Evolutionary conservation across 495 filamentous ascomycete genomes (phyloP), one percentile per base, ranked within the genome.

Genomic region (Chaetomium tenue): DNA sequence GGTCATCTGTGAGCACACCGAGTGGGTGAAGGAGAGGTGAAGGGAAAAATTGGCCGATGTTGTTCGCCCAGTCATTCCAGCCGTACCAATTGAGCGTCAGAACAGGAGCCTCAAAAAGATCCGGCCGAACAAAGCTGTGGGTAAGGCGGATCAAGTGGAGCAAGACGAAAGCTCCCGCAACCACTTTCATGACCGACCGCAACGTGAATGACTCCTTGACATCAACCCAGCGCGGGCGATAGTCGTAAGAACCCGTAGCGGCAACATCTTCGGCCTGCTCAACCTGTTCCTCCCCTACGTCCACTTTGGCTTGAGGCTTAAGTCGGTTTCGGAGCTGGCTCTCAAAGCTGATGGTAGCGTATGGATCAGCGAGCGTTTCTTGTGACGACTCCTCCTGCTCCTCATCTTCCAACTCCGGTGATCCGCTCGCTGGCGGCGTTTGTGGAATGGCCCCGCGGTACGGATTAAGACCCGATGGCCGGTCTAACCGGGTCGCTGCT

Each of bases 11-110:
- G 40, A 73, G 33, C 8, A 67, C 65, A 18, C 68, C 62, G 22
- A 50, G 52, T 7, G 62, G 48, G 40, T 61, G 62, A 8, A 58
- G 58, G 5, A 70, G 33, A 5, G 64, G 57, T 8, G 58, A 53
- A 33, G 69, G 66, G 23, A 71, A 61, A 47, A 71, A 63, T 46
- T 71, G 69, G 9, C 67, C 69, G 22, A 63, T 23, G 37, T 70
- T 71, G 54, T n/a, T 59, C 18, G 46, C 39, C 67, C 56, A 63
- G 59, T 69, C 44, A 16, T 54, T 30, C 66, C 66, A 71, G 20
- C 69, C 69, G 47, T 66, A 66, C 69, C 69, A 71, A 3, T 44
- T 33, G 51, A 63, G 61, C 16, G 44, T 58, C 28, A 56, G 15
- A 0, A 16, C 15, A 5, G 54, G 60, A 2, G 33, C 5, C 16